phyloP scores from a whole-genome alignment of 2,329 filamentous ascomycete species.

The Alternaria novae-zelandiae region DNA sequence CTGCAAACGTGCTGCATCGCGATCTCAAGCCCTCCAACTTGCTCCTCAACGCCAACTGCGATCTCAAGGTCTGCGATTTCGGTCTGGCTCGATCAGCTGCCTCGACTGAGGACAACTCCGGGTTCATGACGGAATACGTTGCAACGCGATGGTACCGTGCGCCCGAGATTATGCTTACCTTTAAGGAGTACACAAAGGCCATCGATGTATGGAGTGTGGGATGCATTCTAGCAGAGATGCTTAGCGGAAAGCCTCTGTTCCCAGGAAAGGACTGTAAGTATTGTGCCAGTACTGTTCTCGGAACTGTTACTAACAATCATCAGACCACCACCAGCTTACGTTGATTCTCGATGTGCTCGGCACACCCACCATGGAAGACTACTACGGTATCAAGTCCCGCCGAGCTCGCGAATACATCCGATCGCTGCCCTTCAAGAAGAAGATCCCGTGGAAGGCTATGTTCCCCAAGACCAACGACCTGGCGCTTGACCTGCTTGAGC shows the following conservation, averaged over 20 bases:
- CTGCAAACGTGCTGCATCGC: slow-evolving; percentile 94
- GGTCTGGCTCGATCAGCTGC: slow-evolving; percentile 94
- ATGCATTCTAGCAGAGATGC: slow-evolving; percentile 97
- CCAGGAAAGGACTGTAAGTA: slow-evolving; percentile 94
- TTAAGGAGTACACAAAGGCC: slow-evolving; percentile 99
- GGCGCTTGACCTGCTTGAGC: slow-evolving; percentile 91
- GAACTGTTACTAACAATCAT: not conserved
- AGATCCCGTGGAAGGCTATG: slow-evolving; percentile 95
- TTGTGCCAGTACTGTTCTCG: not conserved
- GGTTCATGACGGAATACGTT: slow-evolving; percentile 99
- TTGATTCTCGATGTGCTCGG: slow-evolving; percentile 96
- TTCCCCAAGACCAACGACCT: slow-evolving; percentile 99
- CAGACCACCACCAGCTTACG: slow-evolving; percentile 97
- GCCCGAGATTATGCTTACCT: slow-evolving; percentile 99
- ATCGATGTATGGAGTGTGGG: slow-evolving; percentile 99
- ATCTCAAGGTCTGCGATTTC: slow-evolving; percentile 98
- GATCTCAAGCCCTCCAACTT: slow-evolving; percentile 98
- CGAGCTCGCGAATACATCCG: slow-evolving; percentile 98
- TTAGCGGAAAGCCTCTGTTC: slow-evolving; percentile 97
- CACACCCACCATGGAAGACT: slow-evolving; percentile 99
- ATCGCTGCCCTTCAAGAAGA: slow-evolving; percentile 98
- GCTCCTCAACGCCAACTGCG: slow-evolving; percentile 96
- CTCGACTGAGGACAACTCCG: slow-evolving; percentile 98
- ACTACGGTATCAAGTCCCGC: slow-evolving; percentile 99
- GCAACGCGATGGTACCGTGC: slow-evolving; percentile 99